These are phyloP conservation scores for Pseudocercospora eumusae DNA, from an alignment of 2,329 filamentous ascomycete species.

Conservation along the genomic window DNA sequence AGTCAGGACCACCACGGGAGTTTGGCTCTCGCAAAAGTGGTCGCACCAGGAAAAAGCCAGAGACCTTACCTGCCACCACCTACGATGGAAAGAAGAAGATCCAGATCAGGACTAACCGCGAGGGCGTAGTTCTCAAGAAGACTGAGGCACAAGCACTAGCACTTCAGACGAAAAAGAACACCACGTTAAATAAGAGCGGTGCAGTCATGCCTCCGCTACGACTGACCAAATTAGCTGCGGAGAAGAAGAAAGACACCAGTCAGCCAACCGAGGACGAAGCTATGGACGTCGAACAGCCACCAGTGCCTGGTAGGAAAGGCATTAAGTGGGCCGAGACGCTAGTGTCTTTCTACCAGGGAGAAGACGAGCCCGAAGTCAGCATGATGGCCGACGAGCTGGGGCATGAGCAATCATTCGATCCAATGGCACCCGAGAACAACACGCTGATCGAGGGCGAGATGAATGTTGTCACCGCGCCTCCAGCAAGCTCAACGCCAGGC, in stretches of 20 bases:
- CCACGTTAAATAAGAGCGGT: constrained; percentile 53
- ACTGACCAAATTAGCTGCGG: constrained; percentile 44
- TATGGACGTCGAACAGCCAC: constrained; percentile 28
- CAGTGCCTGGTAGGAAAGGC: constrained; percentile 31
- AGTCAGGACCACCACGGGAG: constrained; percentile 18
- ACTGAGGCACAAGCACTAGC: constrained; percentile 53
- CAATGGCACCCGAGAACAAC: constrained; percentile 7
- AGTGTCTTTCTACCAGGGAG: constrained; percentile 47
- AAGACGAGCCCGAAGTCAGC: constrained; percentile 25
- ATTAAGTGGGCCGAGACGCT: constrained; percentile 53
- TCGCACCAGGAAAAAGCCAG: constrained; percentile 28
- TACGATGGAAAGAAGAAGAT: constrained; percentile 45
- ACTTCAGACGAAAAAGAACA: constrained; percentile 50
- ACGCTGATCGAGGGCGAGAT: constrained; percentile 5
- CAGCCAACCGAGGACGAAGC: constrained; percentile 13
- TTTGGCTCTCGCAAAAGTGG: constrained; percentile 28
- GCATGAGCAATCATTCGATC: constrained; percentile 4
- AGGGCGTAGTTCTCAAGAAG: constrained; percentile 49
- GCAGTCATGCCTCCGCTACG: constrained; percentile 47
- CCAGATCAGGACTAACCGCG: constrained; percentile 46
- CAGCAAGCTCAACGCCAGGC: constrained; percentile 33
- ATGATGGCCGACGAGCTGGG: constrained; percentile 30
- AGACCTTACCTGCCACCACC: constrained; percentile 33
- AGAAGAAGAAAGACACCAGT: constrained; percentile 19
- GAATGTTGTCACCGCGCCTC: constrained; percentile 16